Base-by-base conservation (phyloP, 2,329 filamentous ascomycete genomes). In the Epichloe sylvatica region DNA sequence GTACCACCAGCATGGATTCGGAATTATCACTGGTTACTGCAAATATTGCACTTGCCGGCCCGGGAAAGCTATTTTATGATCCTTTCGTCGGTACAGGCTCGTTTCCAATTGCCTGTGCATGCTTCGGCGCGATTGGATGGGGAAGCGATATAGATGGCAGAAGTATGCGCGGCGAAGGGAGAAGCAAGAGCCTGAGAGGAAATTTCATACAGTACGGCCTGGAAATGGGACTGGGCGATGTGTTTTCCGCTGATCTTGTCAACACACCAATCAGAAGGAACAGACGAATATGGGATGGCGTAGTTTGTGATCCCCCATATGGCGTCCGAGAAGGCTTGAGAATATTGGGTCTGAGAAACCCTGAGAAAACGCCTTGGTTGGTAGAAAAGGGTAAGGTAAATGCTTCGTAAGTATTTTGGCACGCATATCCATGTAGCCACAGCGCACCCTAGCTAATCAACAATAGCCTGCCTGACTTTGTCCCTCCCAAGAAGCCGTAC, bases 221-320 rank as follows among this genome's bases (percentile, higher is more conserved):
- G 7, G 69, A 75, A 36, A 67, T 72, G 34, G 66, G 74, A 19
- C 80, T 92, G 49, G 76, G 91, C 0, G 91, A 89, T 57, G 78
- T 82, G 35, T 94, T 96, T 57, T 80, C 86, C 1, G 83, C 86
- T 0, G 92, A 98, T 64, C 65, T 98, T 49, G 96, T 89, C 0
- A 90, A 97, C 61, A 83, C 83, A 2, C 92, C 92, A 1, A 67
- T 97, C 21, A 72, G 78, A 41, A 67, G 65, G 34, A 60, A 65
- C 33, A 64, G 60, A n/a, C 65, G 78, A 46, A 76, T 83, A 55
- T 80, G 97, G 52, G 90, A 98, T 64, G 90, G 87, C 4, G 94
- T 98, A 52, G 74, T 97, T 6, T 97, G 90, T 60, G 92, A 98
- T 67, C 92, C 92, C 92, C 92, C 92, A 0, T 98, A 98, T 62